Conservation (phyloP, 805 yeast species). For the Saccharomyces paradoxus region DNA sequence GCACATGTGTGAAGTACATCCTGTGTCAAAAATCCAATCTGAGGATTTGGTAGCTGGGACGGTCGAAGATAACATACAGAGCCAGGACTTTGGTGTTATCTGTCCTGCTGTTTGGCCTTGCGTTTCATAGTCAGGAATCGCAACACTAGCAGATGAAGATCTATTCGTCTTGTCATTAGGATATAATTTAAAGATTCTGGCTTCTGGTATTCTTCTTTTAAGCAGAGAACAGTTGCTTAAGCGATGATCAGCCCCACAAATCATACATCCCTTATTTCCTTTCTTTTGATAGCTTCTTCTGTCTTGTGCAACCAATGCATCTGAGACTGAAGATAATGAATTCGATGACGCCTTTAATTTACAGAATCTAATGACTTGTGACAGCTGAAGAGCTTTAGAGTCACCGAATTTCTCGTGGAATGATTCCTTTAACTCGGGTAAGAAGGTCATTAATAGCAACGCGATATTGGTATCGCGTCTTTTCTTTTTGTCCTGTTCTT, state of each 20-base stretch:
- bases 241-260: background rate
- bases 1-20: slow-evolving; percentile 5
- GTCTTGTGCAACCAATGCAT: background rate
- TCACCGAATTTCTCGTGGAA: background rate
- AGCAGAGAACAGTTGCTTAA: background rate
- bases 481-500: background rate
- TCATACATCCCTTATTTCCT: background rate
- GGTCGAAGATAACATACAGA: too few species aligned
- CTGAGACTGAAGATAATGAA: background rate
- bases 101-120: too few species aligned
- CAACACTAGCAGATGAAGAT: too few species aligned
- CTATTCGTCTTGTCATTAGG: too few species aligned
- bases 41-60: background rate
- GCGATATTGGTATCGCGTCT: background rate
- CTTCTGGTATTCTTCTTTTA: background rate
- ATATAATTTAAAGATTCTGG: background rate
- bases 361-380: background rate
- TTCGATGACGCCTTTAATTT: background rate
- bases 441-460: background rate
- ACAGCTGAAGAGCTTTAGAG: background rate
- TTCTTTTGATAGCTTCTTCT: background rate
- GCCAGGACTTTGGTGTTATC: too few species aligned
- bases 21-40: slow-evolving; percentile 5
- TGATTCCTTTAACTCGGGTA: background rate
- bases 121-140: too few species aligned